Evolutionary conservation across 176 grass and related monocot species (phyloP), one percentile per base, ranked within the genome.

Genomic region (Paspalum vaginatum): DNA sequence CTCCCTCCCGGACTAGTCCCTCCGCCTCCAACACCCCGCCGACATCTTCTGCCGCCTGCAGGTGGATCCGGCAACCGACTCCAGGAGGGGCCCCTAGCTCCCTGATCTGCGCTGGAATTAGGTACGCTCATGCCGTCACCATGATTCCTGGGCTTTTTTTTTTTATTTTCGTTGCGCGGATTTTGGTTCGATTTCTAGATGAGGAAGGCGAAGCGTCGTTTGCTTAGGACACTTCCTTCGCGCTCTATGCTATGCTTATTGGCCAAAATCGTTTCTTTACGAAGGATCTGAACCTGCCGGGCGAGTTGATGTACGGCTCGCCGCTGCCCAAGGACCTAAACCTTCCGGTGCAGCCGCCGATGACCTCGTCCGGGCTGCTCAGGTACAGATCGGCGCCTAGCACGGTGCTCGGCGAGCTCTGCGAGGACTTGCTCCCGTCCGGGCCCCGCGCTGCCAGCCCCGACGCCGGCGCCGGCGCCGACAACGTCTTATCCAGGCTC

Each of bases 261-360:
- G 45, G 8, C 24, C 26, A 37, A 53, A 38, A 52, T 53, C 9
- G 47, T 9, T 18, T n/a, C 53, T 68, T 48, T 73, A 41, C 5
- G 37, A 37, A 74, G 72, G 52, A 57, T 74, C 72, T 57, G 72
- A 74, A 57, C 20, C 20, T 41, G 20, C 52, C 6, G 17, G 51
- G 72, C 37, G 38, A 74, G 52, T 45, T 71, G 46, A 96, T 99
- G 97, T 96, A 93, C 87, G 88, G 97, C 81, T 99, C 97, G 54
- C 88, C 88, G 52, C 83, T 79, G 75, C 78, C 87, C 68, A 99
- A 99, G 82, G 97, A 96, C 95, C 97, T 93, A 13, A 96, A 99
- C 88, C 67, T 85, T 13, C 92, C 90, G 37, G 81, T 86, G 40
- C 87, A 88, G 52, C 69, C 78, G 40, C 83, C 91, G 87, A 93